phyloP scores from a whole-genome alignment of 2,329 filamentous ascomycete genomes.

The Simplicillium aogashimaense region DNA sequence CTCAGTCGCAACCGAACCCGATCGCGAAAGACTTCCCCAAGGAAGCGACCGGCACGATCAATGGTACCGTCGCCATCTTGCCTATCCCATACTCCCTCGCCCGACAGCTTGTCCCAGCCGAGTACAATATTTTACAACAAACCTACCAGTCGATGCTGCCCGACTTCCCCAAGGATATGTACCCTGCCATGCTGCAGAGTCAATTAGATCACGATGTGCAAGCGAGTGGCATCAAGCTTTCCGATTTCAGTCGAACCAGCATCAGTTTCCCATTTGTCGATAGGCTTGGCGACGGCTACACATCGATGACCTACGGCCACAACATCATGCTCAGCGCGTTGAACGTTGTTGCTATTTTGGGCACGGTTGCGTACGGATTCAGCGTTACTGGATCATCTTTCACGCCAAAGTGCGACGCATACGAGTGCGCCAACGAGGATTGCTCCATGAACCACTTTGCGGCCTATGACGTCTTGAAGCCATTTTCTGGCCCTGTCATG shows the following conservation, averaged over 20 bases:
- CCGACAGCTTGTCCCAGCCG: neutral
- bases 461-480: neutral
- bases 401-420: neutral
- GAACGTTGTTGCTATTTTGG: neutral
- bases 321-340: neutral
- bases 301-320: neutral
- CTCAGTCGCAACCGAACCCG: neutral
- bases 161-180: neutral
- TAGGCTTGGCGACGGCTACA: neutral
- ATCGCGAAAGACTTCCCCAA: neutral
- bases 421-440: neutral
- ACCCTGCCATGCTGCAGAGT: neutral
- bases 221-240: neutral
- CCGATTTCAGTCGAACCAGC: neutral
- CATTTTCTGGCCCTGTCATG: neutral
- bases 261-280: neutral
- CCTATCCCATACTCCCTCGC: neutral
- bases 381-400: neutral
- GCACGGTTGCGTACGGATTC: neutral
- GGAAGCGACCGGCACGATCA: neutral
- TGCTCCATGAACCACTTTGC: neutral
- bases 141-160: neutral
- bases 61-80: neutral
- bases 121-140: neutral
- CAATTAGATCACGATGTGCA: neutral